phyloP scores from a whole-genome alignment of 2,329 filamentous ascomycete species.

The Aureobasidium subglaciale region DNA sequence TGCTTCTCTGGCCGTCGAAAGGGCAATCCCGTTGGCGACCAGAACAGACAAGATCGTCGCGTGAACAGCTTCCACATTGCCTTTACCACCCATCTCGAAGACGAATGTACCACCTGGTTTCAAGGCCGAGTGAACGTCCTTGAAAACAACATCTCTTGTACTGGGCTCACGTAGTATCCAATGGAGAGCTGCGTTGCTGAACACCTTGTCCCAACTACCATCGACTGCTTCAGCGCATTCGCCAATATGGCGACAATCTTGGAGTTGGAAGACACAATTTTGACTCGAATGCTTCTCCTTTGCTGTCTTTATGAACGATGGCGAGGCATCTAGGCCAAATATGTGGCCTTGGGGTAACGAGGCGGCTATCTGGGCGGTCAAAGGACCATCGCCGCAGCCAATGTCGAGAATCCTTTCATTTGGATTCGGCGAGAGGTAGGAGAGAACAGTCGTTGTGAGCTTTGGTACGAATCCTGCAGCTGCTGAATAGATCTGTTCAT shows the following conservation, averaged over 20 bases:
- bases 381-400: conserved; percentile 34
- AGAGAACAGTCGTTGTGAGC: conserved; percentile 33
- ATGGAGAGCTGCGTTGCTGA: conserved; percentile 39
- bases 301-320: conserved; percentile 35
- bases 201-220: conserved; percentile 33
- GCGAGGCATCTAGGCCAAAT: conserved; percentile 35
- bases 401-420: conserved; percentile 34
- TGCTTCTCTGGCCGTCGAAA: conserved; percentile 42
- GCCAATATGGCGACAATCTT: conserved; percentile 28
- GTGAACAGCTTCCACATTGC: conserved; percentile 59
- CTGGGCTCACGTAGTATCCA: conserved; percentile 43
- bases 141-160: conserved; percentile 47
- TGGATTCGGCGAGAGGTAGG: conserved; percentile 30
- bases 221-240: conserved; percentile 18
- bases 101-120: conserved; percentile 51
- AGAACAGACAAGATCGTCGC: conserved; percentile 51
- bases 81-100: conserved; percentile 66
- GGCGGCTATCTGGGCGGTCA: conserved; percentile 33
- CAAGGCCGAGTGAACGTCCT: conserved; percentile 45
- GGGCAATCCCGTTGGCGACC: conserved; percentile 42
- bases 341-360: conserved; percentile 24
- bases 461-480: conserved; percentile 36
- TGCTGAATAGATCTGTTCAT: conserved; percentile 26
- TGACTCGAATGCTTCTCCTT: conserved; percentile 18
- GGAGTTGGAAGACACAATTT: conserved; percentile 26